A percentile compares a stretch with the other conserved stretches of the same genome.
Evolutionary conservation across 1,284 basidiomycete genomes (phyloP).

Genomic region (Sporisorium exsertum): DNA sequence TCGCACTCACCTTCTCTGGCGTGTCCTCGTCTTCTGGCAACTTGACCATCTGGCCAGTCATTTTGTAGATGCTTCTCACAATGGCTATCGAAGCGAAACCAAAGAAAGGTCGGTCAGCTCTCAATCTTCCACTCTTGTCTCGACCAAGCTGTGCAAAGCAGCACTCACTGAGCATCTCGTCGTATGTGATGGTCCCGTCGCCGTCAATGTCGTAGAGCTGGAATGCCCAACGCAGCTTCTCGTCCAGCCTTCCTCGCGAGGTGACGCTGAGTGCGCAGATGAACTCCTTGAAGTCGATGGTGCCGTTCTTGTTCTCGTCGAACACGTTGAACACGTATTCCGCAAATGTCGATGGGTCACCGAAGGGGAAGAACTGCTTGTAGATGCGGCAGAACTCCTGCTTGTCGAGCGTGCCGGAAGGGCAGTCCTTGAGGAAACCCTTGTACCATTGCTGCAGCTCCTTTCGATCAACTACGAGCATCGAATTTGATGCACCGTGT

Average conservation of each 20-base stretch:
- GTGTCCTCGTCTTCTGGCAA: conserved; percentile 97
- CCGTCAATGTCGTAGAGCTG: conserved; percentile 98
- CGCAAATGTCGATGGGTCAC: conserved; percentile 95
- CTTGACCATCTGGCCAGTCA: conserved; percentile 93
- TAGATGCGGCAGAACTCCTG: conserved; percentile 97
- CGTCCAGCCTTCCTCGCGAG: conserved; percentile 90
- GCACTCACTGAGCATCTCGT: conserved; percentile 83
- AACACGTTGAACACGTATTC: conserved; percentile 93
- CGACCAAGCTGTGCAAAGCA: not conserved
- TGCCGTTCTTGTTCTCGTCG: conserved; percentile 69
- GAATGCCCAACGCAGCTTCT: conserved; percentile 99
- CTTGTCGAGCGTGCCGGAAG: conserved; percentile 95
- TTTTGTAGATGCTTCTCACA: conserved; percentile 68
- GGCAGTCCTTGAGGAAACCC: conserved; percentile 98
- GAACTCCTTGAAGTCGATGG: conserved; percentile 78
- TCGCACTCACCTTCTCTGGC: conserved; percentile 84
- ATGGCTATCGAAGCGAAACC: conserved; percentile 48
- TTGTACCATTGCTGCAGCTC: conserved; percentile 99
- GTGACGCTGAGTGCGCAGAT: conserved; percentile 97
- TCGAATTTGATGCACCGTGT: too few species aligned
- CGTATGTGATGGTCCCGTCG: conserved; percentile 70
- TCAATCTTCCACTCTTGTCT: not conserved
- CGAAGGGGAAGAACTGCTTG: conserved; percentile 99
- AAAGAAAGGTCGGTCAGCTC: not conserved
- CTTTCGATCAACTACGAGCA: conserved; percentile 90